Evolutionary conservation across 257 asterid species (phyloP).

Genomic region (Solanum clarkiae): DNA sequence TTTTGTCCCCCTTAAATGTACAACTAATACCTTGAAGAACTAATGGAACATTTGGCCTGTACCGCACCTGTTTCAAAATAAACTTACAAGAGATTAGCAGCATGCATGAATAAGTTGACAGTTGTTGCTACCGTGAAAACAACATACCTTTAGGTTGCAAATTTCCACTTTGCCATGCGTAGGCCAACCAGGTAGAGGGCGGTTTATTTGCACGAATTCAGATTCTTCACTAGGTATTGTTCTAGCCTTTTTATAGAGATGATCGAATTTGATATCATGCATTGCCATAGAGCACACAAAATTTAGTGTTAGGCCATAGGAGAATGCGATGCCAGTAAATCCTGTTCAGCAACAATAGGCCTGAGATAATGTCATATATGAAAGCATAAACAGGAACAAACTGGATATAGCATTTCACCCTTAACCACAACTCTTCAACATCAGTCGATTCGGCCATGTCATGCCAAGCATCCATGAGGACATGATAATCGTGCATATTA

Average conservation of each 20-base stretch:
- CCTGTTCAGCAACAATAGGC: neutral
- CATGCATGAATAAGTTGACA: neutral
- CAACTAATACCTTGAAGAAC: neutral
- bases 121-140: neutral
- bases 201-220: neutral
- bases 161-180: neutral
- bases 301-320: neutral
- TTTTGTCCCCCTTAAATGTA: conserved; percentile 1
- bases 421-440: too few species aligned
- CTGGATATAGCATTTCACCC: neutral
- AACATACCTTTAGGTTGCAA: neutral
- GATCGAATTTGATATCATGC: neutral
- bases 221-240: neutral
- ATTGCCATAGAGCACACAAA: neutral
- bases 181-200: neutral
- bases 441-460: neutral
- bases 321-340: neutral
- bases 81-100: neutral
- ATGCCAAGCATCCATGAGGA: neutral
- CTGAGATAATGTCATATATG: neutral
- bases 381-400: neutral
- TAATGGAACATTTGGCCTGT: neutral
- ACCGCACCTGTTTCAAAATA: neutral
- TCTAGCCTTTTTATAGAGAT: neutral
- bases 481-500: neutral